These are phyloP conservation scores for Prunus padus DNA, from an alignment of 306 rosid genomes.

Conservation along the genomic window DNA sequence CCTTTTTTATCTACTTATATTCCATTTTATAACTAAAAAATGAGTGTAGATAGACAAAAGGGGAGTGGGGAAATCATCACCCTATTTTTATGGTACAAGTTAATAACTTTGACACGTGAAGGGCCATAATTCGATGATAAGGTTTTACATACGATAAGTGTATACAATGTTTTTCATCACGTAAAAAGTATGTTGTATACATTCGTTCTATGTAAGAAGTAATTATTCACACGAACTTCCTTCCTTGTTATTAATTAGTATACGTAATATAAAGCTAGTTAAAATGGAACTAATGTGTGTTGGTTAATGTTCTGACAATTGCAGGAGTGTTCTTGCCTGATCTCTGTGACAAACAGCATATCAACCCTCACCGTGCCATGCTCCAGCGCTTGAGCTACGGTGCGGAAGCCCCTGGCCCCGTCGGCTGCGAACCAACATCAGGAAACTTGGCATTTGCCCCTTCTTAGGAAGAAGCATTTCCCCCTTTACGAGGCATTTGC, in stretches of 20 bases:
- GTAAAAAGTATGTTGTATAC: neutral
- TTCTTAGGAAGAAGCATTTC: neutral
- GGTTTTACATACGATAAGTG: neutral
- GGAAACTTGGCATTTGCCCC: neutral
- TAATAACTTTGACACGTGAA: neutral
- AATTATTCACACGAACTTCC: too few species aligned
- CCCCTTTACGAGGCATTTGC: neutral
- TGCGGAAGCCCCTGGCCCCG: slow-evolving; percentile 52
- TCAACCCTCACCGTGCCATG: slow-evolving; percentile 70
- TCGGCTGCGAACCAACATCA: neutral
- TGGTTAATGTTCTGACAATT: slow-evolving; percentile 2
- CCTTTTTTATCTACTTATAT: too few species aligned
- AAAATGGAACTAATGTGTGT: neutral
- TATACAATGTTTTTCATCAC: neutral
- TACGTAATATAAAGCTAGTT: neutral
- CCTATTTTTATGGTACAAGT: neutral
- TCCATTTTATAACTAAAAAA: too few species aligned
- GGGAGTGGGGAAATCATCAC: too few species aligned
- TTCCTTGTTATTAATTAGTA: too few species aligned
- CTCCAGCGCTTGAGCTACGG: slow-evolving; percentile 62
- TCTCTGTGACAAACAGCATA: slow-evolving; percentile 51
- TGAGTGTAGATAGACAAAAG: too few species aligned
- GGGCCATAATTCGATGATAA: neutral
- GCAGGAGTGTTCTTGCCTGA: slow-evolving; percentile 74
- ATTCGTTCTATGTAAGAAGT: too few species aligned